Base-by-base conservation (phyloP, 352 stramenopile species). In the Phytophthora cryptogea region DNA sequence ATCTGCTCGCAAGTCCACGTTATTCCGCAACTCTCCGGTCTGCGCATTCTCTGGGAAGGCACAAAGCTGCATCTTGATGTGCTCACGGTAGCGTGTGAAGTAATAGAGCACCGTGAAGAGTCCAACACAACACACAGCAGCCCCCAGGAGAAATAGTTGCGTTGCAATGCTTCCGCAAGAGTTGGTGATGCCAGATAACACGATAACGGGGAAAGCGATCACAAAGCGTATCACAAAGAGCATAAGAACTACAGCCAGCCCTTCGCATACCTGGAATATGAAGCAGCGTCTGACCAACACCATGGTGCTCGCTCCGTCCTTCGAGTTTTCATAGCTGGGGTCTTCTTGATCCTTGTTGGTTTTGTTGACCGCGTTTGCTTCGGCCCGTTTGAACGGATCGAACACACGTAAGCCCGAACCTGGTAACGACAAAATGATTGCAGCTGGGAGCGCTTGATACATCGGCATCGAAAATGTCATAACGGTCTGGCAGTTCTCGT, bases 41-140 rank as follows among this genome's bases (percentile, higher is more conserved):
- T 90, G 76, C 33, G 89, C 80, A 17, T 68, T 75, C 36, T 92
- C 80, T 2, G 77, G 70, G 55, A 92, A 92, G 7, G 78, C 80
- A 2, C 83, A 80, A 2, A 92, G 54, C 52, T 87, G 70, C 83
- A 92, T 92, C 66, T 92, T 92, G 43, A 92, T 75, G 55, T 90
- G 83, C 35, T 92, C 83, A 1, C 83, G 83, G 41, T 86, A 89
- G 17, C 83, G 79, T 33, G 80, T 76, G 51, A 92, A 90, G 55
- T 78, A 80, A 42, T 70, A 65, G 26, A 90, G 48, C 54, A 88
- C 78, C 8, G 76, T 49, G 27, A 89, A 83, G 2, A 93, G 53
- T 1, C 59, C 70, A 13, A 56, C 10, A 39, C 80, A 91, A 33
- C 76, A 87, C 0, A 78, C 17, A 2, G 81, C 54, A 10, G 65